Evolutionary conservation across 2,329 filamentous ascomycete genomes (phyloP).

Genomic region (Aspergillus sp.): DNA sequence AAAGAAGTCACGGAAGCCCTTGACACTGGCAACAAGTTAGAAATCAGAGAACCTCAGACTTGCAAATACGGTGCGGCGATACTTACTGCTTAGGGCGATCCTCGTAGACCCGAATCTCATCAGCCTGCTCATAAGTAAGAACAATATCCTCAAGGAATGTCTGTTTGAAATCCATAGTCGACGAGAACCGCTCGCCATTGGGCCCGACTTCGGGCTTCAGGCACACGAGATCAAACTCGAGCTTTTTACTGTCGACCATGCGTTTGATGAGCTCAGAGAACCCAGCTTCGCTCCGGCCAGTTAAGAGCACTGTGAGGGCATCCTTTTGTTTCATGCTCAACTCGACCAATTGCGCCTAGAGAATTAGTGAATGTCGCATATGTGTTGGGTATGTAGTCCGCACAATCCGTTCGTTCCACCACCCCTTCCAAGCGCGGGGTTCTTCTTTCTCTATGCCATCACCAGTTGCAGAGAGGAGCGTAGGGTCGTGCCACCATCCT

Average conservation of each 20-base stretch:
- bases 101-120: constrained; percentile 76
- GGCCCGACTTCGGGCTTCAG: constrained; percentile 86
- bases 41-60: not conserved
- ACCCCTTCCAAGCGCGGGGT: constrained; percentile 80
- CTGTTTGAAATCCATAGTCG: constrained; percentile 93
- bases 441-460: constrained; percentile 83
- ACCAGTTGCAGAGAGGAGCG: constrained; percentile 84
- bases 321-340: constrained; percentile 84
- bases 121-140: constrained; percentile 80
- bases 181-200: constrained; percentile 74
- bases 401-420: constrained; percentile 93
- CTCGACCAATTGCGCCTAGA: constrained; percentile 70
- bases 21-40: constrained; percentile 56
- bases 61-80: not conserved
- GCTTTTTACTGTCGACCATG: constrained; percentile 75
- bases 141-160: constrained; percentile 78
- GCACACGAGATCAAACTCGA: constrained; percentile 86
- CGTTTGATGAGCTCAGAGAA: constrained; percentile 81
- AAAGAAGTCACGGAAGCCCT: constrained; percentile 85
- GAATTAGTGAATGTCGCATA: constrained; percentile 28
- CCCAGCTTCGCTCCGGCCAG: constrained; percentile 76
- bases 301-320: constrained; percentile 82
- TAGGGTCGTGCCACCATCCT: constrained; percentile 96
- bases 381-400: constrained; percentile 40
- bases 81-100: constrained; percentile 64